Evolutionary conservation across 768 basidiomycete species (phyloP).

Genomic region (Termitomyces sp.): DNA sequence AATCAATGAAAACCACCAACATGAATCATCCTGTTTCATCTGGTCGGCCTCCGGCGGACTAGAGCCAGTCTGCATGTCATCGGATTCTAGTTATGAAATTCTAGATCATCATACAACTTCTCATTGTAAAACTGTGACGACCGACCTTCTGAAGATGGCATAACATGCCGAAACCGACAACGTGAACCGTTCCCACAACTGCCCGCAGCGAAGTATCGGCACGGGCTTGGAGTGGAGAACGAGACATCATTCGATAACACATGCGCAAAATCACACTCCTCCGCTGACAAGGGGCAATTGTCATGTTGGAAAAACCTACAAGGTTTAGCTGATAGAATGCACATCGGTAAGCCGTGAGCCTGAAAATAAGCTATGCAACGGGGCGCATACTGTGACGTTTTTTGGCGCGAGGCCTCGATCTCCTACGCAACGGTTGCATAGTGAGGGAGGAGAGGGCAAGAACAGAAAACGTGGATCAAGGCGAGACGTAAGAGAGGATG

Average conservation of each 20-base stretch:
- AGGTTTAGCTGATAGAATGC: constrained; percentile 38
- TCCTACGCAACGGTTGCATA: constrained; percentile 26
- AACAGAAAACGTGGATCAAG: constrained; percentile 2
- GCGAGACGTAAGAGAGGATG: not conserved
- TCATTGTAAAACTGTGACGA: not conserved
- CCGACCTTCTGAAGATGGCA: constrained; percentile 16
- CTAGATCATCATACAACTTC: not conserved
- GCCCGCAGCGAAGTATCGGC: constrained; percentile 34
- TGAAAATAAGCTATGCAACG: not conserved
- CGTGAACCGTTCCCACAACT: constrained; percentile 33
- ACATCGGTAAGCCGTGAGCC: constrained; percentile 12
- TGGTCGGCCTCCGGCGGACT: not conserved
- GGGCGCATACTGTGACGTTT: constrained; percentile 38
- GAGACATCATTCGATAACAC: constrained; percentile 27
- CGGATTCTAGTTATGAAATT: not conserved
- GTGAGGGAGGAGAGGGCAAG: constrained; percentile 5
- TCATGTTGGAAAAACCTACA: constrained; percentile 45
- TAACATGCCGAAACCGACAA: constrained; percentile 36
- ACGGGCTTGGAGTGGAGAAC: constrained; percentile 21
- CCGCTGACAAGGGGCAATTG: constrained; percentile 40
- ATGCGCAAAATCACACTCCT: constrained; percentile 48
- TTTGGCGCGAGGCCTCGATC: constrained; percentile 26
- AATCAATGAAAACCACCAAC: not conserved
- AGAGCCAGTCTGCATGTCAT: constrained; percentile 2
- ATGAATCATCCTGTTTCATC: not conserved